Percentiles rank a stretch among this genome's conserved stretches.
Evolutionary conservation across 225 moss, liverwort and hornwort genomes (phyloP).

Genomic region (Pleurozium schreberi): DNA sequence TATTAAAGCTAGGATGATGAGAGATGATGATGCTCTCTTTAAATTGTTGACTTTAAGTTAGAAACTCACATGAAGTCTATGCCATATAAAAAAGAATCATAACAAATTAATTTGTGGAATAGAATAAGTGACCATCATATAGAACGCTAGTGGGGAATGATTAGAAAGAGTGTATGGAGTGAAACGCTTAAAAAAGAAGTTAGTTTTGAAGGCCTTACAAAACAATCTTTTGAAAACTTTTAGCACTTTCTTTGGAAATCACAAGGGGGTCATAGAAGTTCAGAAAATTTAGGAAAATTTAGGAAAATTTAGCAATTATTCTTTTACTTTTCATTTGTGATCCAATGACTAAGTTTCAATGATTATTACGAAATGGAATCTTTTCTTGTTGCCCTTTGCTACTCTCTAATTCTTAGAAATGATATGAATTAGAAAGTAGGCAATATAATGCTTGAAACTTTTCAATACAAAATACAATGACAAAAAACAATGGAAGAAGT

Average conservation of each 20-base stretch:
- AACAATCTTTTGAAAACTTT: background rate
- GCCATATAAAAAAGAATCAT: background rate
- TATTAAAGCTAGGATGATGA: rapidly evolving
- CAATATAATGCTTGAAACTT: background rate
- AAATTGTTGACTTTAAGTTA: background rate
- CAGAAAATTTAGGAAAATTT: background rate
- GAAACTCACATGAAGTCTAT: background rate
- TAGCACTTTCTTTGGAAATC: background rate
- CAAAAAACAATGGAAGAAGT: too few species aligned
- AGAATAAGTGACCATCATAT: background rate
- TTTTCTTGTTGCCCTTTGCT: background rate
- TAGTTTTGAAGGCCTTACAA: too few species aligned
- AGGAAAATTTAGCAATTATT: background rate
- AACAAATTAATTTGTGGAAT: background rate
- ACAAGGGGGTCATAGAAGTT: rapidly evolving
- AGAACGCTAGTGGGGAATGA: too few species aligned
- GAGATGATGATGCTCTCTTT: background rate
- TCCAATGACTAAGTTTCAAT: background rate
- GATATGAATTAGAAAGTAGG: background rate
- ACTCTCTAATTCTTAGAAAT: background rate
- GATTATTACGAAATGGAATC: background rate
- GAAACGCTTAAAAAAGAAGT: too few species aligned
- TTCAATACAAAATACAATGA: background rate
- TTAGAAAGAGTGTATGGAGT: too few species aligned
- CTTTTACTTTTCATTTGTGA: background rate